phyloP scores from a whole-genome alignment of 1,284 basidiomycete genomes.

The Serendipita sp. region DNA sequence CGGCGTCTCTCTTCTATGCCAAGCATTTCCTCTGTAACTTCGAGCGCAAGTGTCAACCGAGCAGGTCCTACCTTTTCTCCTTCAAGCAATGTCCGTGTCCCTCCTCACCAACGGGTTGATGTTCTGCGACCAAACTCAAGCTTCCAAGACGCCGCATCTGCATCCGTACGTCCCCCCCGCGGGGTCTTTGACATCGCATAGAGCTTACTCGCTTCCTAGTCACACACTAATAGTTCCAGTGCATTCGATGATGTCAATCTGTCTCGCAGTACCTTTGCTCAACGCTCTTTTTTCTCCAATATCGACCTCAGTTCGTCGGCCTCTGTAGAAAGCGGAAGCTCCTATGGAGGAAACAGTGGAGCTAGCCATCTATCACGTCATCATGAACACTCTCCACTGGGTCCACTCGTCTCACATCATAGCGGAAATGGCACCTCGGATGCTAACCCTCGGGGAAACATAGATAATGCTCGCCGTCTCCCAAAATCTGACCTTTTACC shows the following conservation, averaged over 20 bases:
- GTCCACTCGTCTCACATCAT: background rate
- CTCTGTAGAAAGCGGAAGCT: slow-evolving; percentile 6
- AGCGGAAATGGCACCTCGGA: background rate
- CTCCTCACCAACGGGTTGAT: no score
- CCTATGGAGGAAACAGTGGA: background rate
- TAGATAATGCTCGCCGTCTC: background rate
- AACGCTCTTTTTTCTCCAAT: background rate
- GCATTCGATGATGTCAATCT: background rate
- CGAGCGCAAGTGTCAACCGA: no score
- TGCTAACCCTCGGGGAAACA: background rate
- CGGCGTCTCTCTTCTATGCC: no score
- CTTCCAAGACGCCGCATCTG: no score
- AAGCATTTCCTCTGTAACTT: no score
- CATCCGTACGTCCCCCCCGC: no score
- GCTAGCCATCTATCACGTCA: background rate
- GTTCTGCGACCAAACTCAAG: no score
- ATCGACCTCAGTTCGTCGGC: background rate
- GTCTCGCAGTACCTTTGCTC: background rate
- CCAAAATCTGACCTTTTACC: background rate
- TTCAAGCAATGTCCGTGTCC: no score
- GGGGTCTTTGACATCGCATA: no score
- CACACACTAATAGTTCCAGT: no score
- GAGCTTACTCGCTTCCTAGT: no score
- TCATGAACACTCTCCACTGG: background rate
- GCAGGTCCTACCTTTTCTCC: no score